Evolutionary conservation across 495 filamentous ascomycete species (phyloP).

Genomic region (Penicillium silybi): DNA sequence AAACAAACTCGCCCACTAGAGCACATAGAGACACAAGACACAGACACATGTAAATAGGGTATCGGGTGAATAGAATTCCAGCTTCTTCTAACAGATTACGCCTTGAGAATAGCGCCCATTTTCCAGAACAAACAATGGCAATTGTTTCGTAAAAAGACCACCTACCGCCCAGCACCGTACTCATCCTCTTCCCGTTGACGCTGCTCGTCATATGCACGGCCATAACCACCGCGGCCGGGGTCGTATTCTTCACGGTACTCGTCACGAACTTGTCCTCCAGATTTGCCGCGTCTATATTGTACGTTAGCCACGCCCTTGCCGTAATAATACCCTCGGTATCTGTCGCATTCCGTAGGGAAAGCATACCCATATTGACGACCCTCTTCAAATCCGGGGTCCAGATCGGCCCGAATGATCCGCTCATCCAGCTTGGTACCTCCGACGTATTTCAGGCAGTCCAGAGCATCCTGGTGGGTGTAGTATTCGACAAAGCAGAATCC

Average conservation of each 20-base stretch:
- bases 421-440: constrained; percentile 99
- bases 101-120: constrained; percentile 34
- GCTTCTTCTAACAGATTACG: constrained; percentile 20
- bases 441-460: constrained; percentile 97
- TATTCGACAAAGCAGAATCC: constrained; percentile 99
- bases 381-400: constrained; percentile 94
- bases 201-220: constrained; percentile 61
- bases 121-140: constrained; percentile 19
- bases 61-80: constrained; percentile 24
- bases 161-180: constrained; percentile 48
- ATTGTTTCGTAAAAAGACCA: constrained; percentile 5
- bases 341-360: not conserved
- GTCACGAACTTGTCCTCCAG: constrained; percentile 93
- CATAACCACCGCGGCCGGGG: constrained; percentile 85
- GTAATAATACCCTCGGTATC: not conserved
- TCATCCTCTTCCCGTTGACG: constrained; percentile 56
- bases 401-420: constrained; percentile 91
- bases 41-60: constrained; percentile 27
- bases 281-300: constrained; percentile 67
- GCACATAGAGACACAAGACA: constrained; percentile 9
- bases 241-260: constrained; percentile 97
- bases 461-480: constrained; percentile 92
- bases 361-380: constrained; percentile 87
- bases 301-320: not conserved
- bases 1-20: constrained; percentile 24